Base-by-base conservation (phyloP, 2,329 filamentous ascomycete genomes). In the Epichloe sibirici region DNA sequence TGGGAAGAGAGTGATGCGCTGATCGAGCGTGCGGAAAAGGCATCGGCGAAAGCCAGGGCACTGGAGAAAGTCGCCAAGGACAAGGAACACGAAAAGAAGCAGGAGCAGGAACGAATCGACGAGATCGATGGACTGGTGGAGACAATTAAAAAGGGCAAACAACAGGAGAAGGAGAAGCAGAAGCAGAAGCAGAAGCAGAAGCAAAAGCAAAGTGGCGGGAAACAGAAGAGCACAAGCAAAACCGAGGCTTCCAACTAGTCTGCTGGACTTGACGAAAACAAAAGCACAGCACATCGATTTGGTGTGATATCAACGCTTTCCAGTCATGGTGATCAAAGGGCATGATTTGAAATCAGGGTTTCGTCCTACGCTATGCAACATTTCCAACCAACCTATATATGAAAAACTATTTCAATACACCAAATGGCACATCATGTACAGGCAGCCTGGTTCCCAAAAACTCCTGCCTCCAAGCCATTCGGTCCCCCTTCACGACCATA, bases 1-100 rank as follows among this genome's bases (percentile, higher is more conserved):
- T 98, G 91, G 91, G 81, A 94, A 64, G 83, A 87, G 54, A 95
- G 87, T 63, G 90, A 95, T 62, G 82, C 81, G 63, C 79, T 94
- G 57, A 84, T 97, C 52, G 85, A 94, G 66, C 78, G 78, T 60
- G 79, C 85, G 13, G 90, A 97, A 69, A 94, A 88, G 71, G 81
- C 85, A 64, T 80, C 84, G 25, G 90, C 90, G 0, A 68, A 69
- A 8, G 78, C 75, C 59, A 64, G 74, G 48, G 73, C 71, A 1
- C 61, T 60, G 25, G 61, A 67, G 46, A 76, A 71, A 62, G 68
- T 67, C 1, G 63, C 71, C 23, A 59, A 65, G 25, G 65, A 65
- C 3, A 65, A 66, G 52, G 53, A 62, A 0, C 65, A 66, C 52
- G 55, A 59, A 28, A 60, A 65, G 42, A 64, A 69, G 48, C 59